phyloP scores from a whole-genome alignment of 1,284 basidiomycete genomes.

The Xanthoconium separans region DNA sequence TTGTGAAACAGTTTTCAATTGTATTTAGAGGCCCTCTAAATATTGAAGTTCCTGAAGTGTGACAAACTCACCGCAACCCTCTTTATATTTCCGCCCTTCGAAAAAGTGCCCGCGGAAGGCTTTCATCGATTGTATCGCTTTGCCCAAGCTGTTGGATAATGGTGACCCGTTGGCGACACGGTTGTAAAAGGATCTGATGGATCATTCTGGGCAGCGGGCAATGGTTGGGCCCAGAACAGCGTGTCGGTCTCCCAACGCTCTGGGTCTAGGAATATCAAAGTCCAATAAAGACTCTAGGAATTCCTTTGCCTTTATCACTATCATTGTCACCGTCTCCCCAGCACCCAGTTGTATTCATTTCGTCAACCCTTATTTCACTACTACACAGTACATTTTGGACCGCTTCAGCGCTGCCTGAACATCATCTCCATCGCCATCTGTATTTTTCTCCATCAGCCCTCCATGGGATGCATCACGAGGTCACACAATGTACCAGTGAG shows the following conservation, averaged over 20 bases:
- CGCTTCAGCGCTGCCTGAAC: neutral
- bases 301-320: constrained; percentile 11
- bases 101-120: too few species aligned
- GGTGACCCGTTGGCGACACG: neutral
- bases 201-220: neutral
- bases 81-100: too few species aligned
- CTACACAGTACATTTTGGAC: constrained; percentile 1
- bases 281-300: neutral
- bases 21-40: too few species aligned
- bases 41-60: too few species aligned
- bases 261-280: neutral
- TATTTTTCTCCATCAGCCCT: constrained; percentile 10
- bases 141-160: too few species aligned
- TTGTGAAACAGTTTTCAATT: too few species aligned
- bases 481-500: neutral
- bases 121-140: too few species aligned
- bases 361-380: too few species aligned
- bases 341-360: neutral
- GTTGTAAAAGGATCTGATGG: neutral
- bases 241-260: too few species aligned
- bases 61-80: too few species aligned
- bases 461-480: constrained; percentile 3
- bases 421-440: neutral
- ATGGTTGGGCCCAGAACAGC: too few species aligned
- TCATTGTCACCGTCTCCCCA: neutral